phyloP scores from a whole-genome alignment of 2,329 filamentous ascomycete species.

The Sarocladium strictum region DNA sequence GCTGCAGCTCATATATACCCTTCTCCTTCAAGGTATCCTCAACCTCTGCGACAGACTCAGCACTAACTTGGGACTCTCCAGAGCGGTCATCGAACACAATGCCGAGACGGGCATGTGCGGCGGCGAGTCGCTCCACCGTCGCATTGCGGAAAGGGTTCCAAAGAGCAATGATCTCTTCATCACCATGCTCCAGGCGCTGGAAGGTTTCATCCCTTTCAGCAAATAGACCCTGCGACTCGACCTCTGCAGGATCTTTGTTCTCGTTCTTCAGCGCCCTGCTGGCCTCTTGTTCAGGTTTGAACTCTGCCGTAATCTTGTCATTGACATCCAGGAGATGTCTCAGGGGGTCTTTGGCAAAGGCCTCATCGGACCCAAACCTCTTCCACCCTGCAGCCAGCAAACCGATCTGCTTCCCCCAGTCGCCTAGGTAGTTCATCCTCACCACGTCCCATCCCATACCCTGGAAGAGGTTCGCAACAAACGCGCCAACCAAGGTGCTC shows the following conservation, averaged over 20 bases:
- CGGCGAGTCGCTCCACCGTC: constrained; percentile 47
- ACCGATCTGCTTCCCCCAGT: constrained; percentile 66
- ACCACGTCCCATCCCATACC: constrained; percentile 62
- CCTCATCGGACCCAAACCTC: constrained; percentile 59
- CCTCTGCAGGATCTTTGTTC: constrained; percentile 27
- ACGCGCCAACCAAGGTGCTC: constrained; percentile 65
- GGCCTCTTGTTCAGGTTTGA: constrained; percentile 55
- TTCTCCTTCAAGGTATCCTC: constrained; percentile 53
- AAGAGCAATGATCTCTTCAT: constrained; percentile 44
- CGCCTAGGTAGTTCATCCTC: constrained; percentile 66
- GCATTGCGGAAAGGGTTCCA: constrained; percentile 50
- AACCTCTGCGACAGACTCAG: constrained; percentile 50
- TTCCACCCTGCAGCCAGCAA: constrained; percentile 61
- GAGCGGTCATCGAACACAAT: constrained; percentile 56
- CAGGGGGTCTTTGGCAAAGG: constrained; percentile 58
- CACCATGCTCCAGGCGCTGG: constrained; percentile 52
- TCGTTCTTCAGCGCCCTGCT: constrained; percentile 40
- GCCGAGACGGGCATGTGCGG: constrained; percentile 48
- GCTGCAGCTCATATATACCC: constrained; percentile 52
- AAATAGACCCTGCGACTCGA: constrained; percentile 33
- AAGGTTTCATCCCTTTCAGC: constrained; percentile 50
- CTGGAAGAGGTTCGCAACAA: constrained; percentile 60
- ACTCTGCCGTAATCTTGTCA: constrained; percentile 57
- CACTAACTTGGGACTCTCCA: constrained; percentile 55
- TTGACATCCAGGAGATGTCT: constrained; percentile 65